Conservation (phyloP, 2,329 filamentous ascomycete genomes). For the Fusarium odoratissimum region DNA sequence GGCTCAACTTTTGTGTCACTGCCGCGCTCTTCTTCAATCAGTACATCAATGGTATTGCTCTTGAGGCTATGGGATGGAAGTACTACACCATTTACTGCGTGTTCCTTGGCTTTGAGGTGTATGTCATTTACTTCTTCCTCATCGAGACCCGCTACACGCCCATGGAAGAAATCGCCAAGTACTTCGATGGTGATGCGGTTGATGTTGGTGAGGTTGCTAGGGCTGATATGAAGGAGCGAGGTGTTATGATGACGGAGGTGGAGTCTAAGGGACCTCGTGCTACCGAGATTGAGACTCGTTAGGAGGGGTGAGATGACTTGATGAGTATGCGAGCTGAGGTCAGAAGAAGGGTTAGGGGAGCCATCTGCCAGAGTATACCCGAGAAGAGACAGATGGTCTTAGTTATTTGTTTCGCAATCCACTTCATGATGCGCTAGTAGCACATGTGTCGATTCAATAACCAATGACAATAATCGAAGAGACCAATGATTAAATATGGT, state of each 20-base stretch:
- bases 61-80: slow-evolving; percentile 27
- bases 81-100: slow-evolving; percentile 34
- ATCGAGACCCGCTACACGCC: slow-evolving; percentile 23
- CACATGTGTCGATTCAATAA: too few species aligned
- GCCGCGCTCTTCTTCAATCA: slow-evolving; percentile 34
- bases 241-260: background rate
- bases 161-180: slow-evolving; percentile 21
- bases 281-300: background rate
- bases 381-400: rapidly evolving
- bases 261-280: slow-evolving; percentile 4
- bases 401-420: background rate
- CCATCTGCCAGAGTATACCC: background rate
- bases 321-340: rapidly evolving
- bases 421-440: too few species aligned
- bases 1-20: slow-evolving; percentile 33
- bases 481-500: background rate
- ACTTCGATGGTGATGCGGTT: slow-evolving; percentile 14
- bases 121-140: slow-evolving; percentile 31
- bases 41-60: slow-evolving; percentile 32
- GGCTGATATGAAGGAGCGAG: slow-evolving; percentile 20
- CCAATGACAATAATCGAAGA: too few species aligned
- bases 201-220: slow-evolving; percentile 17
- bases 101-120: slow-evolving; percentile 14
- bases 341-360: too few species aligned
- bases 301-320: background rate